Evolutionary conservation across 768 basidiomycete genomes (phyloP), one percentile per base, ranked within the genome.

Genomic region (Lentinula sp.): DNA sequence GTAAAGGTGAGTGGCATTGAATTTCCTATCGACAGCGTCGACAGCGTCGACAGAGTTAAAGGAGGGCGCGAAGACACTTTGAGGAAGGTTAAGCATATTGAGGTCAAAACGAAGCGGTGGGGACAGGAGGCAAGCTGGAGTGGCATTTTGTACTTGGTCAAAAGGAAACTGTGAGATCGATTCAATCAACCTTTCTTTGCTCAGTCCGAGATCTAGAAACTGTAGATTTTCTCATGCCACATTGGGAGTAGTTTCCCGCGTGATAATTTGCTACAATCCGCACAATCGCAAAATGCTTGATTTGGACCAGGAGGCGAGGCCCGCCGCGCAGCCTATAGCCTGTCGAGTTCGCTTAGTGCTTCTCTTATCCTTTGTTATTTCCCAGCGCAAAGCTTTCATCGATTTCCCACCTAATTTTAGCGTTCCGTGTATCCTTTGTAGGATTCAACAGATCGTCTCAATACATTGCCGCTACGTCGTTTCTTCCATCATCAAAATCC

Each of bases 1-100:
- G 71, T 77, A 75, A 67, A 83, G 74, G 54, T 82, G 76, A 63
- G 70, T 65, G n/a, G 74, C 62, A 65, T 67, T 62, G 62, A 70
- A 70, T 60, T 79, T 78, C 63, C 71, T 64, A 52, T 73, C 67
- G 50, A 71, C 67, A 63, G 71, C 69, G 66, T 69, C 63, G 59
- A 65, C 64, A 49, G 69, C 66, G 32, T 57, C 65, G 21, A 69
- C 55, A 43, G 46, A 34, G 65, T 65, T 15, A 69, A 70, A 6
- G 50, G 50, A 31, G 40, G 55, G 40, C 13, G 55, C 55, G 66
- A 57, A 37, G 69, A 66, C 28, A 65, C 68, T 64, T 68, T 61
- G 60, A 70, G 59, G 39, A 63, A 64, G 61, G 68, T 70, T 68
- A 60, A 70, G 66, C 71, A 76, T 60, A 31, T 13, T 50, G 59